Evolutionary conservation across 768 basidiomycete species (phyloP).

Genomic region (Gelatoporia subvermispora): DNA sequence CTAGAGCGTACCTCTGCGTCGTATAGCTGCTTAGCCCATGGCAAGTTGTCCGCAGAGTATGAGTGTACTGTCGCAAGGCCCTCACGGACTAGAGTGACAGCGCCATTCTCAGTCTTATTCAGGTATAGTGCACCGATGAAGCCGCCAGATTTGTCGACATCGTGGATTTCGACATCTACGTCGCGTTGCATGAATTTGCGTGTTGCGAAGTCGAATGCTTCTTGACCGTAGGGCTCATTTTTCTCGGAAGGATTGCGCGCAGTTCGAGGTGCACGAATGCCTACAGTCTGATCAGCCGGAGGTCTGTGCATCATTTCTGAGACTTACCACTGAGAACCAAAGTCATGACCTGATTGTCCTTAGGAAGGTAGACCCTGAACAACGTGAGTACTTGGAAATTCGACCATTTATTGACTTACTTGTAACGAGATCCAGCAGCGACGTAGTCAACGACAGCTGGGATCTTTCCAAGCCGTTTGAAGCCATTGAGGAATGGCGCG

Average conservation of each 20-base stretch:
- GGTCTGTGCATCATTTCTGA: background rate
- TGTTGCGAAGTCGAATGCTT: slow-evolving; percentile 76
- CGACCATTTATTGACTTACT: slow-evolving; percentile 40
- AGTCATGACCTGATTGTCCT: slow-evolving; percentile 91
- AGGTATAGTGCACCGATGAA: slow-evolving; percentile 87
- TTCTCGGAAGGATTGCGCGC: slow-evolving; percentile 80
- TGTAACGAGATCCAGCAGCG: slow-evolving; percentile 92
- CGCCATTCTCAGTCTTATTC: slow-evolving; percentile 84
- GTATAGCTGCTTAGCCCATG: slow-evolving; percentile 75
- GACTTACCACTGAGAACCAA: slow-evolving; percentile 78
- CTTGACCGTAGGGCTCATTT: slow-evolving; percentile 81
- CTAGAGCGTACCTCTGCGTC: slow-evolving; percentile 69
- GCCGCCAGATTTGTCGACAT: slow-evolving; percentile 90
- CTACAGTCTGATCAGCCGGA: slow-evolving; percentile 33
- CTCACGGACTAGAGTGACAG: slow-evolving; percentile 76
- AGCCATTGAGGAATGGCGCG: slow-evolving; percentile 80
- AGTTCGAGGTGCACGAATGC: slow-evolving; percentile 86
- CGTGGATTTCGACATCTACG: slow-evolving; percentile 88
- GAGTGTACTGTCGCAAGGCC: slow-evolving; percentile 86
- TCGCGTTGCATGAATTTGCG: slow-evolving; percentile 91
- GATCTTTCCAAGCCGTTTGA: slow-evolving; percentile 84
- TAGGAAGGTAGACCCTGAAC: slow-evolving; percentile 71
- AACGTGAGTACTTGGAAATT: background rate
- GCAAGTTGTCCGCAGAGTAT: slow-evolving; percentile 78
- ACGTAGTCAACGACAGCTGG: slow-evolving; percentile 91